Evolutionary conservation across 225 moss, liverwort and hornwort genomes (phyloP), one percentile per base, ranked within the genome.

Genomic region (Polytrichum commune): DNA sequence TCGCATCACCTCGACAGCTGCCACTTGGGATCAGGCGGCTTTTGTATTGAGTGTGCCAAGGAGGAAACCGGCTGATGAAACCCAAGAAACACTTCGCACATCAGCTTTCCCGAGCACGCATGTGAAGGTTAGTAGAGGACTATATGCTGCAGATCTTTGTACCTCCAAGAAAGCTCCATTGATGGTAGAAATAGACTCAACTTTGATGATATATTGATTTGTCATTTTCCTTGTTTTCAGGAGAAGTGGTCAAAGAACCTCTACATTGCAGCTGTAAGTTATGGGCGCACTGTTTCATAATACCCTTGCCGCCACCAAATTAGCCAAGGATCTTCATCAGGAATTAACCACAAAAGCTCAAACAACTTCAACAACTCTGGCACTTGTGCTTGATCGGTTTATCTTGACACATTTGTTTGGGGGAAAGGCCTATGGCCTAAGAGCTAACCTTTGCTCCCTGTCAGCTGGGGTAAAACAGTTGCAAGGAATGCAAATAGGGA

Each of bases 181-280:
- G 46, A 13, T 46, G n/a, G 10, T 6, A 60, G 10, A 10, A 25
- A n/a, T 60, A 7, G 20, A n/a, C 9, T 60, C 23, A 7, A 22
- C 60, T 60, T 7, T 7, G n/a, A 60, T 23, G n/a, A 10, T 60
- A 10, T 60, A 60, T 60, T n/a, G 60, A n/a, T 4, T 9, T 20
- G 19, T 20, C 19, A 4, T n/a, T 9, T 3, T 20, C 32, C 0
- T n/a, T 18, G 27, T 67, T 1, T 62, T 20, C 89, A 98, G 97
- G 97, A 98, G 77, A 98, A 98, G 69, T 98, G 97, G 97, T 98
- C 97, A 18, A 98, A 98, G 92, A 98, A 98, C 83, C 91, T 98
- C 2, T 97, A 97, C 79, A 97, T 97, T 63, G 97, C 97, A 65
- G 97, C 94, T 71, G 94, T 98, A 30, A 98, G 97, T 69, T 98